phyloP scores from a whole-genome alignment of 2,329 filamentous ascomycete genomes.

The Talaromyces piceae region DNA sequence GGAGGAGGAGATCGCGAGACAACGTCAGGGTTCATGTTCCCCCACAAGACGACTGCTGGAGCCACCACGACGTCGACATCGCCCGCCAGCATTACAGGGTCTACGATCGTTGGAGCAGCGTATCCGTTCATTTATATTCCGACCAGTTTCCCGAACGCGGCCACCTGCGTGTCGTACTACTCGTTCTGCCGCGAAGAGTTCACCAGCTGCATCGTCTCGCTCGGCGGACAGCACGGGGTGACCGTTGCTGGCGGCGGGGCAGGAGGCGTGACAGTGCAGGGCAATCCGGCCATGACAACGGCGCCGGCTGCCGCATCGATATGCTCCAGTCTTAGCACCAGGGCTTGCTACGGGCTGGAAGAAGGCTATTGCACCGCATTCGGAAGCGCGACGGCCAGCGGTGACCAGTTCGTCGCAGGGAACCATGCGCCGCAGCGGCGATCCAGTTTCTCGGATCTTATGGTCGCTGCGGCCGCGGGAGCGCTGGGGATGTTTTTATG shows the following conservation, averaged over 20 bases:
- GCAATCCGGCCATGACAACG: constrained; percentile 35
- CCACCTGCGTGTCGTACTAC: constrained; percentile 48
- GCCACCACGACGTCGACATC: constrained; percentile 26
- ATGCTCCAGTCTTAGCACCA: constrained; percentile 39
- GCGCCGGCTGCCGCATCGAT: constrained; percentile 36
- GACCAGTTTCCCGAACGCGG: constrained; percentile 46
- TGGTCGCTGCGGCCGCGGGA: constrained; percentile 37
- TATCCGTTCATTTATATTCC: constrained; percentile 49
- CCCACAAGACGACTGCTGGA: constrained; percentile 19
- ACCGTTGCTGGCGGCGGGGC: constrained; percentile 42
- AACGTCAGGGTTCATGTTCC: constrained; percentile 28
- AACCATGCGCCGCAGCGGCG: constrained; percentile 21
- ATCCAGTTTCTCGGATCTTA: constrained; percentile 36
- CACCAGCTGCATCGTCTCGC: constrained; percentile 34
- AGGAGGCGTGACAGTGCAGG: constrained; percentile 43
- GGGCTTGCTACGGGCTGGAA: constrained; percentile 44
- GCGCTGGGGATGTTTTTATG: constrained; percentile 39
- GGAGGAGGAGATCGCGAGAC: constrained; percentile 8
- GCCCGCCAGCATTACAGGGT: constrained; percentile 39
- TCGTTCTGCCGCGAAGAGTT: constrained; percentile 45
- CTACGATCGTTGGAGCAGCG: constrained; percentile 42
- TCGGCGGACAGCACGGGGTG: constrained; percentile 46
- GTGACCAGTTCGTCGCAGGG: constrained; percentile 15
- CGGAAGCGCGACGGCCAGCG: constrained; percentile 19
- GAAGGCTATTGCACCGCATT: constrained; percentile 40